phyloP scores from a whole-genome alignment of 768 basidiomycete genomes.

The Pholiota conissans region DNA sequence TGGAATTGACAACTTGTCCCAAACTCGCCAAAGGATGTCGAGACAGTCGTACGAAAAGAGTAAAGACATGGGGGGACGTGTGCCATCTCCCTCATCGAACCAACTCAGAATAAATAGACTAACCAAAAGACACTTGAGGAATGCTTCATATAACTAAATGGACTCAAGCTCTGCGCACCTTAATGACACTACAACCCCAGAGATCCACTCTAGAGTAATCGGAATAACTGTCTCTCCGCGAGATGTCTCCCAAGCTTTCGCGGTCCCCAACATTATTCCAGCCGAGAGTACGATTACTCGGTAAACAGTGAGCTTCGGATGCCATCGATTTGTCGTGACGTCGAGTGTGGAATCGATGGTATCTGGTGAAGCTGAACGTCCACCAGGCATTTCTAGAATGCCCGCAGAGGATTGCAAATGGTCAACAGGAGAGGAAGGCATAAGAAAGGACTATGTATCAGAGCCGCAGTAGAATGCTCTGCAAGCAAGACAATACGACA shows the following conservation, averaged over 20 bases:
- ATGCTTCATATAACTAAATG: neutral
- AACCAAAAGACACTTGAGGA: neutral
- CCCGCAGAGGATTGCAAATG: too few relatives aligned
- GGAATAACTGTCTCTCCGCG: neutral
- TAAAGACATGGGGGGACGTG: neutral
- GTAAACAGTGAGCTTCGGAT: constrained; percentile 8
- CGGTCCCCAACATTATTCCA: constrained; percentile 7
- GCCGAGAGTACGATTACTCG: constrained; percentile 2
- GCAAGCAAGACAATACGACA: too few relatives aligned
- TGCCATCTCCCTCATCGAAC: neutral
- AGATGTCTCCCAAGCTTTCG: constrained; percentile 7
- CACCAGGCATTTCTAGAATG: too few relatives aligned
- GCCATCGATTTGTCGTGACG: neutral
- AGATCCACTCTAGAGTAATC: constrained; percentile 10
- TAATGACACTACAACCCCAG: constrained; percentile 4
- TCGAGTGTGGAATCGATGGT: too few relatives aligned
- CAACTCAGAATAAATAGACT: neutral
- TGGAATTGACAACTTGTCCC: neutral
- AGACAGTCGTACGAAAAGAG: neutral
- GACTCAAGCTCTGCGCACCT: neutral
- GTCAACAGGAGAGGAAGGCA: too few relatives aligned
- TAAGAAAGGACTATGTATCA: too few relatives aligned
- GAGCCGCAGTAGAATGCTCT: too few relatives aligned
- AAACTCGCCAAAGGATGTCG: neutral
- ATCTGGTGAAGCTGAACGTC: too few relatives aligned